Evolutionary conservation across 805 yeast genomes (phyloP).

Genomic region (Metschnikowia cubensis): DNA sequence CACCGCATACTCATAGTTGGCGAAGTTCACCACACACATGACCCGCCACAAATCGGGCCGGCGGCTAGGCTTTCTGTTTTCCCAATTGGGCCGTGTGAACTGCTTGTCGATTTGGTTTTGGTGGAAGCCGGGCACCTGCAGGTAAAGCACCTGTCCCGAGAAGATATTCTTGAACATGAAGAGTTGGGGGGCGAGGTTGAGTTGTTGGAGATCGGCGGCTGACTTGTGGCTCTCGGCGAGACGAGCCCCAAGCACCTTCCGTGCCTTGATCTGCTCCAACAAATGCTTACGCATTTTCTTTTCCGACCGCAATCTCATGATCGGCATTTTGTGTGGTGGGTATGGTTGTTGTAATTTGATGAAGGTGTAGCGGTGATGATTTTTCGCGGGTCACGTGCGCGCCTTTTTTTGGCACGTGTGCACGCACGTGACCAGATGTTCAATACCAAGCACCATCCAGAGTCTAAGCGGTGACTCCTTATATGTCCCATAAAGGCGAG

Average conservation of each 20-base stretch:
- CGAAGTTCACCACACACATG: conserved; percentile 76
- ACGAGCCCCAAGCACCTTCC: conserved; percentile 41
- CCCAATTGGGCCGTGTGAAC: conserved; percentile 84
- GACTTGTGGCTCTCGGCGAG: conserved; percentile 38
- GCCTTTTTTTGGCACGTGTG: too few relatives aligned
- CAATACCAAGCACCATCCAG: too few relatives aligned
- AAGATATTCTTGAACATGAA: conserved; percentile 80
- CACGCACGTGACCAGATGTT: too few relatives aligned
- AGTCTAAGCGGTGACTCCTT: too few relatives aligned
- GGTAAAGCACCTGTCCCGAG: conserved; percentile 84
- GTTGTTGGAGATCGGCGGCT: conserved; percentile 31
- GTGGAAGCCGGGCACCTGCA: conserved; percentile 72
- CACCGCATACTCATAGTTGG: conserved; percentile 57
- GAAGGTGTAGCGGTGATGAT: not conserved
- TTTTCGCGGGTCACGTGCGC: not conserved
- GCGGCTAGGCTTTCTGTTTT: conserved; percentile 72
- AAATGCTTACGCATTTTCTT: conserved; percentile 46
- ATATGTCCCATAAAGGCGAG: too few relatives aligned
- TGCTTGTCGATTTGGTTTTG: conserved; percentile 62
- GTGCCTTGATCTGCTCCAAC: conserved; percentile 41
- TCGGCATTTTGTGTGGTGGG: conserved; percentile 22
- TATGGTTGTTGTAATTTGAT: not conserved
- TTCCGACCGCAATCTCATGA: conserved; percentile 39
- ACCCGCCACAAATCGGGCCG: conserved; percentile 89
- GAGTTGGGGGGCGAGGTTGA: conserved; percentile 78